Evolutionary conservation across 2,329 filamentous ascomycete genomes (phyloP).

Genomic region (Fusarium algeriense): DNA sequence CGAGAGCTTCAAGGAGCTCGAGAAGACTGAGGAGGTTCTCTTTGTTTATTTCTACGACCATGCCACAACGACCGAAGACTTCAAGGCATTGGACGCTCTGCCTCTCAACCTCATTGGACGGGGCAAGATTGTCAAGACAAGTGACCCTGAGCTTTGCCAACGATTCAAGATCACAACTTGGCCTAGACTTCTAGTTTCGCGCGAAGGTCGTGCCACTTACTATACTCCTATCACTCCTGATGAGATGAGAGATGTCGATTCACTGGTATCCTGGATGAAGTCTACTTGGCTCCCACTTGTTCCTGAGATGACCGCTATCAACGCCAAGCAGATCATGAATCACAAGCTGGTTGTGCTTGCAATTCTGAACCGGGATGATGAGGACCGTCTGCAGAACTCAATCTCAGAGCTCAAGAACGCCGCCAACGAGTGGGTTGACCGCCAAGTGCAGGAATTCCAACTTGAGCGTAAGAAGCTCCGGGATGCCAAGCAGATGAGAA

Average conservation of each 20-base stretch:
- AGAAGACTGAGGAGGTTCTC: slow-evolving; percentile 93
- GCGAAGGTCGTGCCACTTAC: slow-evolving; percentile 90
- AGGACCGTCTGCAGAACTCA: slow-evolving; percentile 81
- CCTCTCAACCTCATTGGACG: slow-evolving; percentile 91
- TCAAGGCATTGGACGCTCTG: slow-evolving; percentile 86
- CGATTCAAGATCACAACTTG: slow-evolving; percentile 97
- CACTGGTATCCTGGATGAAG: slow-evolving; percentile 91
- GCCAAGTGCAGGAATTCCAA: slow-evolving; percentile 91
- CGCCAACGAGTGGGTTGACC: slow-evolving; percentile 97
- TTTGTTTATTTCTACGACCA: slow-evolving; percentile 99
- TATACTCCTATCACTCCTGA: slow-evolving; percentile 88
- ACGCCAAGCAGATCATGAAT: slow-evolving; percentile 95
- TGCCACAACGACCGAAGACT: slow-evolving; percentile 93
- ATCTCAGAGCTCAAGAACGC: slow-evolving; percentile 95
- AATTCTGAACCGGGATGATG: slow-evolving; percentile 82
- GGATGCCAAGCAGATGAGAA: slow-evolving; percentile 92
- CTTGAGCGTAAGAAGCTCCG: slow-evolving; percentile 92
- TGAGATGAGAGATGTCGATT: slow-evolving; percentile 89
- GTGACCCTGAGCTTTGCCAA: slow-evolving; percentile 78
- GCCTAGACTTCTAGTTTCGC: slow-evolving; percentile 90
- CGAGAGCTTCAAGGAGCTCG: slow-evolving; percentile 80
- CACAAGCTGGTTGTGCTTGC: slow-evolving; percentile 95
- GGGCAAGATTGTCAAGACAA: slow-evolving; percentile 92
- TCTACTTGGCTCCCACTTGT: slow-evolving; percentile 96
- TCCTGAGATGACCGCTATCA: slow-evolving; percentile 90